A percentile compares a stretch with the other conserved stretches of the same genome.
Conservation (phyloP, 2,329 filamentous ascomycete genomes). For the Podosphaera xanthii region DNA sequence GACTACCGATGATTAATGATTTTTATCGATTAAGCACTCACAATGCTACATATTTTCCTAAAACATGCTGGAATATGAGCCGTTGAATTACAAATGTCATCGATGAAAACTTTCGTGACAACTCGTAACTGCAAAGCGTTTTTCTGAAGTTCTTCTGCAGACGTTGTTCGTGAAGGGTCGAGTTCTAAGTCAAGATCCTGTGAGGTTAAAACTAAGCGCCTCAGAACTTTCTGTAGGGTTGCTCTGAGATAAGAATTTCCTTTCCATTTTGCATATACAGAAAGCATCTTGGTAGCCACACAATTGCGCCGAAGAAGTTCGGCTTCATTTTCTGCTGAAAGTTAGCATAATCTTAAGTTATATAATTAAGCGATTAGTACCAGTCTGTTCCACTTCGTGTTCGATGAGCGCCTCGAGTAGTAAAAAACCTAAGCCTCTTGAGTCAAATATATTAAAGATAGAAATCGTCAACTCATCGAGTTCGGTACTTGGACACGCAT, state of each 20-base stretch:
- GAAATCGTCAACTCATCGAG: slow-evolving; percentile 47
- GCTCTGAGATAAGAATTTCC: slow-evolving; percentile 37
- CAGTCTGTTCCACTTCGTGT: slow-evolving; percentile 44
- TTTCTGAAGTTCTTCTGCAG: slow-evolving; percentile 38
- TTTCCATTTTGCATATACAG: slow-evolving; percentile 51
- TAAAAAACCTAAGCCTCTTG: slow-evolving; percentile 36
- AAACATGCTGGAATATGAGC: slow-evolving; percentile 38
- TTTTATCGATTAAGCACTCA: slow-evolving; percentile 18
- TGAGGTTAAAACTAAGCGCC: slow-evolving; percentile 41
- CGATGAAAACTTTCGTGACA: slow-evolving; percentile 48
- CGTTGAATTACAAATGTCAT: slow-evolving; percentile 43
- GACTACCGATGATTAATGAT: background rate
- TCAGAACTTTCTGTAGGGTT: slow-evolving; percentile 43
- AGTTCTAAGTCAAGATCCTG: slow-evolving; percentile 46
- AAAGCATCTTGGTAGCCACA: slow-evolving; percentile 51
- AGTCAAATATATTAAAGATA: slow-evolving; percentile 46
- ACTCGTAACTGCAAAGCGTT: slow-evolving; percentile 43
- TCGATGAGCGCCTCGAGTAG: slow-evolving; percentile 43
- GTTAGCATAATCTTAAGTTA: slow-evolving; percentile 1
- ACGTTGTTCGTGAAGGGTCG: slow-evolving; percentile 36
- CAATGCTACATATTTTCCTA: slow-evolving; percentile 43
- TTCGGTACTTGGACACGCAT: slow-evolving; percentile 42
- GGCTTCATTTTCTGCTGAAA: slow-evolving; percentile 34
- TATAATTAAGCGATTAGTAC: slow-evolving; percentile 16
- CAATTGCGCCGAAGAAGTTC: slow-evolving; percentile 45